Conservation (phyloP, 2,329 filamentous ascomycete species). For the Leptodontidium sp. region DNA sequence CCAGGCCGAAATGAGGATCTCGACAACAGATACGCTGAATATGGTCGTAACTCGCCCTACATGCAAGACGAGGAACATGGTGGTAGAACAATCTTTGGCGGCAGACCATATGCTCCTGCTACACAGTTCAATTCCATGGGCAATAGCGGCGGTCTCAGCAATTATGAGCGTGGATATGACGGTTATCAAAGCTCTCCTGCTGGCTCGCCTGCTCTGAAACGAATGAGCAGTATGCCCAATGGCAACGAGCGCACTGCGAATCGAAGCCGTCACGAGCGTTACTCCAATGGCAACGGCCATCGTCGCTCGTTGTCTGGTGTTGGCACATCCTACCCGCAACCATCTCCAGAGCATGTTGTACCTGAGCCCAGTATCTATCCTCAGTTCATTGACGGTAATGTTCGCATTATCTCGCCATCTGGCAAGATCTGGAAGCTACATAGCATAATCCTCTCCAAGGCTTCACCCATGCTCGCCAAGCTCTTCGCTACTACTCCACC, state of each 20-base stretch:
- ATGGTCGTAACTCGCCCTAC: not conserved
- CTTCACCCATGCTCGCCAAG: slow-evolving; percentile 30
- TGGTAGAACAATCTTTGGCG: not conserved
- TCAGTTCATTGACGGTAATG: slow-evolving; percentile 39
- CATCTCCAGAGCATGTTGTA: not conserved
- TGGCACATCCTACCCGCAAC: not conserved
- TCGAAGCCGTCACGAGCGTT: not conserved
- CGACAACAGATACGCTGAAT: not conserved
- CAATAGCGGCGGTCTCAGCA: not conserved
- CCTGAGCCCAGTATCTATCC: slow-evolving; percentile 15
- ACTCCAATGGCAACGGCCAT: not conserved
- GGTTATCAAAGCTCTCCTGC: not conserved
- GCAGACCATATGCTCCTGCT: not conserved
- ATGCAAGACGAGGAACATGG: not conserved
- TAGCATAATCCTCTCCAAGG: slow-evolving; percentile 33
- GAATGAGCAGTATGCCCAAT: not conserved
- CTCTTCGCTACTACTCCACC: slow-evolving; percentile 27
- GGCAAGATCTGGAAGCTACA: slow-evolving; percentile 42
- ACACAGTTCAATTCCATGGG: not conserved
- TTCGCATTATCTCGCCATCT: slow-evolving; percentile 39
- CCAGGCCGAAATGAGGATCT: not conserved
- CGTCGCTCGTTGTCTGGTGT: not conserved
- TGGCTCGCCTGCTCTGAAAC: not conserved
- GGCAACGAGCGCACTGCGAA: too few species aligned
- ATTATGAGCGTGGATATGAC: too few species aligned